Evolutionary conservation across 1,284 basidiomycete species (phyloP), one percentile per base, ranked within the genome.

Genomic region (Heterobasidion annosum): DNA sequence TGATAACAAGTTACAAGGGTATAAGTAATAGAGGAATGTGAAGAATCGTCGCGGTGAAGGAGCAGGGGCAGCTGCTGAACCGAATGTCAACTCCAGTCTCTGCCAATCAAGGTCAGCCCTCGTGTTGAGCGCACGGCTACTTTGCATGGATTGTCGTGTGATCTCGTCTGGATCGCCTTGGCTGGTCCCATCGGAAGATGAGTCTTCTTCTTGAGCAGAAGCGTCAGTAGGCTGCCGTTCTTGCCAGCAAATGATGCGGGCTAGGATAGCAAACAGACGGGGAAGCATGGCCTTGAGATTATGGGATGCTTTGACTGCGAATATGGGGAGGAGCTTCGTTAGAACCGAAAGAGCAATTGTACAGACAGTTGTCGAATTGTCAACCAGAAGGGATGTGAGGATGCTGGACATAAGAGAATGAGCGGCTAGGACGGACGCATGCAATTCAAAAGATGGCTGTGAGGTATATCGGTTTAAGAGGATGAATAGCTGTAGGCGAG

Each of bases 1-100:
- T 56, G 76, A 76, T 55, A 94, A 72, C 48, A 85, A 72, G 71
- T 93, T 93, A 73, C 84, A 88, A 1, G 92, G 92, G 68, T 89
- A 95, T 53, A 95, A 78, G 62, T 91, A 94, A 68, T 93, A 95
- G 59, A 95, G 72, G 54, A 82, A 76, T 7, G 87, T 86, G 70
- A 93, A 94, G 63, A 78, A 85, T 53, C 74, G 75, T 42, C 79
- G 76, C 13, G 78, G 74, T 16, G 77, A 76, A 40, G 86, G 87
- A 1, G 77, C 67, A 18, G 73, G 69, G 6, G 79, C 74, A 10
- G 73, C 68, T 1, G 72, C 71, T 13, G 74, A 70, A 54, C 75
- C 68, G 61, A 85, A 81, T 0, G 79, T 75, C 59, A 73, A 69
- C 52, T 85, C 79, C 32, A 89, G 71, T 45, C 79, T 75, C 57